These are phyloP conservation scores for Planoprotostelium fungivorum DNA, from an alignment of 78 protist genomes.

Conservation along the genomic window DNA sequence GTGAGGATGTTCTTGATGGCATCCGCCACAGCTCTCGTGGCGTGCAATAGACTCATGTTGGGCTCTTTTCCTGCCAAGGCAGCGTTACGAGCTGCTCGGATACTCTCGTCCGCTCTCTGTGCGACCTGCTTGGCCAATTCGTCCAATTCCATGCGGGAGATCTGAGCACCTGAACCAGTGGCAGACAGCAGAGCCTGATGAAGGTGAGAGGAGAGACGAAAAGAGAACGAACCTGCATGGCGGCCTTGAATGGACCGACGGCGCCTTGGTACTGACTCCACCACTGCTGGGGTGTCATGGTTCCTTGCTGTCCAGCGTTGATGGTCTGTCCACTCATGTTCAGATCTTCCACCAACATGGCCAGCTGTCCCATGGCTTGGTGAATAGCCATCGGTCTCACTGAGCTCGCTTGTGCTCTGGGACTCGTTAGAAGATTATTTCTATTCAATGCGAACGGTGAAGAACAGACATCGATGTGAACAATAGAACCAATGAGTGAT, in stretches of 20 bases:
- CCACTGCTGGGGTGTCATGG: not conserved
- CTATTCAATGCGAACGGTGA: too few species aligned
- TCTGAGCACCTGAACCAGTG: not conserved
- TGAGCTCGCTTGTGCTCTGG: too few species aligned
- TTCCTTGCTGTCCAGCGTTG: not conserved
- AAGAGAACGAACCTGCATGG: too few species aligned
- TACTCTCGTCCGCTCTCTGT: not conserved
- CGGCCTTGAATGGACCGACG: not conserved
- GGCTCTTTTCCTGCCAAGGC: not conserved
- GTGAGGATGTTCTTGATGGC: not conserved
- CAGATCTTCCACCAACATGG: not conserved
- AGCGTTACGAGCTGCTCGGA: not conserved
- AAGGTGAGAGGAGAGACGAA: too few species aligned
- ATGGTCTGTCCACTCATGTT: not conserved
- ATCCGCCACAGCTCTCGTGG: not conserved
- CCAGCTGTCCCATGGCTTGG: not conserved
- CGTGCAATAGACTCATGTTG: not conserved
- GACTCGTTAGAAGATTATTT: too few species aligned
- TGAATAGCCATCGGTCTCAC: not conserved
- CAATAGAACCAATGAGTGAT: too few species aligned
- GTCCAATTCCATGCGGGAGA: not conserved
- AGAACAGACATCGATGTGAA: too few species aligned
- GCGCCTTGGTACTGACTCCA: not conserved
- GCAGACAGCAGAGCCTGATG: not conserved
- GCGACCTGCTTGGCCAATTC: not conserved